Conservation (phyloP, 768 basidiomycete species). For the Cubamyces lactineus region DNA sequence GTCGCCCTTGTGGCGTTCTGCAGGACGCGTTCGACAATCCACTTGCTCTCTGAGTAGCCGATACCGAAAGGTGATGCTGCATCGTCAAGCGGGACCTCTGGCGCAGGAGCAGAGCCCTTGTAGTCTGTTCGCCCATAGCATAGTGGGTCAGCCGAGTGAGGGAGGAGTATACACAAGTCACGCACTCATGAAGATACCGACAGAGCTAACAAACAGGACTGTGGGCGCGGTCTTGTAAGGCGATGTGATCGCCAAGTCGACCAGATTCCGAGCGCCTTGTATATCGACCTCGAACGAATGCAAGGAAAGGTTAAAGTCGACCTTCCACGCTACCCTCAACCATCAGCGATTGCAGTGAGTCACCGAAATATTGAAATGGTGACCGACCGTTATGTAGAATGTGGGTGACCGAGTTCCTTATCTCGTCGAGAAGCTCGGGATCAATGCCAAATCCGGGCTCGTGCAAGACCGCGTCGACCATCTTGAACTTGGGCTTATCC, state of each 20-base stretch:
- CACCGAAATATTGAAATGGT: background rate
- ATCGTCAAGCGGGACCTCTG: conserved; percentile 12
- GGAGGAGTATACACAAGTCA: background rate
- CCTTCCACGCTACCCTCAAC: conserved; percentile 38
- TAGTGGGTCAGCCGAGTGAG: background rate
- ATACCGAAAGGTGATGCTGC: conserved; percentile 20
- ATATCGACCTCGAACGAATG: conserved; percentile 42
- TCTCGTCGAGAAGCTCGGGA: conserved; percentile 16
- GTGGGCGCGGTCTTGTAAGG: conserved; percentile 7
- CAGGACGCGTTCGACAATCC: conserved; percentile 38
- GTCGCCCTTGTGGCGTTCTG: conserved; percentile 26
- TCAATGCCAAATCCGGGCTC: conserved; percentile 25
- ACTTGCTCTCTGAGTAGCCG: conserved; percentile 39
- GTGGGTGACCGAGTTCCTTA: conserved; percentile 18
- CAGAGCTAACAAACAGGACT: conserved; percentile 17
- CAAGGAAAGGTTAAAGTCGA: conserved; percentile 47
- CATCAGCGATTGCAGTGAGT: background rate
- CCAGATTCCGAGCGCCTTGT: conserved; percentile 27
- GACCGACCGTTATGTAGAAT: conserved; percentile 35
- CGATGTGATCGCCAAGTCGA: conserved; percentile 24
- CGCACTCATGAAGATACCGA: conserved; percentile 21
- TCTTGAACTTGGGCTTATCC: conserved; percentile 35
- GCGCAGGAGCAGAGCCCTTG: conserved; percentile 5
- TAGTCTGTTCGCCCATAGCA: conserved; percentile 5
- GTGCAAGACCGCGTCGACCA: conserved; percentile 39